A percentile compares a stretch with the other conserved stretches of the same genome.
phyloP scores from a whole-genome alignment of 2,329 filamentous ascomycete genomes.

The Colletotrichum destructivum region DNA sequence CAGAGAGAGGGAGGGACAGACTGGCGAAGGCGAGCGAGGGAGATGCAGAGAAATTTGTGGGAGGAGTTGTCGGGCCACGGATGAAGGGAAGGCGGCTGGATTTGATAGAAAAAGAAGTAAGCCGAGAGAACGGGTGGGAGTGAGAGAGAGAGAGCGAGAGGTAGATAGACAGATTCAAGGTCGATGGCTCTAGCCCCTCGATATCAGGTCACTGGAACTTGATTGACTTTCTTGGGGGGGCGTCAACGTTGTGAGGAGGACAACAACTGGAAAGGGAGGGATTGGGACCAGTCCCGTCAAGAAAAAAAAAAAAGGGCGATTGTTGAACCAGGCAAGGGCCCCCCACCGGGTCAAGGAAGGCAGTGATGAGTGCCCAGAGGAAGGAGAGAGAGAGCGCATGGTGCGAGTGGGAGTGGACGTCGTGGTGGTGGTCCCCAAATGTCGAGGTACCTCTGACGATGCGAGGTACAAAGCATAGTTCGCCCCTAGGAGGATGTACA shows the following conservation, averaged over 20 bases:
- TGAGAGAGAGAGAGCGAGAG: slow-evolving; percentile 3
- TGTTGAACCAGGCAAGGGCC: slow-evolving; percentile 44
- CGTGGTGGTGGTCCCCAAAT: slow-evolving; percentile 1
- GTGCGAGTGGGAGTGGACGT: slow-evolving; percentile 17
- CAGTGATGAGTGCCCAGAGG: slow-evolving; percentile 31
- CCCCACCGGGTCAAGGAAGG: slow-evolving; percentile 41
- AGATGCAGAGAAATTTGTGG: slow-evolving; percentile 35
- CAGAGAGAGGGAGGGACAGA: slow-evolving; percentile 41
- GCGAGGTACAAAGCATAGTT: slow-evolving; percentile 9
- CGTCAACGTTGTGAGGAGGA: slow-evolving; percentile 34
- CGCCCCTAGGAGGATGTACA: background rate
- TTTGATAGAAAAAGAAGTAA: slow-evolving; percentile 39
- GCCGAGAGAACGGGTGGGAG: background rate
- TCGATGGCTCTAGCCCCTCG: slow-evolving; percentile 40
- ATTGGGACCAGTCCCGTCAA: slow-evolving; percentile 37
- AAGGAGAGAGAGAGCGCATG: slow-evolving; percentile 10
- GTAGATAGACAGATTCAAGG: slow-evolving; percentile 13
- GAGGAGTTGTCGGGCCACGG: slow-evolving; percentile 29
- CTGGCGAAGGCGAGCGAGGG: slow-evolving; percentile 40
- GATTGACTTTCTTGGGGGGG: slow-evolving; percentile 43
- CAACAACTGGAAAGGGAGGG: slow-evolving; percentile 29
- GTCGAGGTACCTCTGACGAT: slow-evolving; percentile 26
- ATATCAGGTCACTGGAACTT: slow-evolving; percentile 42
- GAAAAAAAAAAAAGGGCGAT: slow-evolving; percentile 43
- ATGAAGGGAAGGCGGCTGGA: slow-evolving; percentile 43